Percentiles rank a stretch among this genome's conserved stretches.
phyloP scores from a whole-genome alignment of 805 yeast genomes.

The Hanseniaspora guilliermondii region DNA sequence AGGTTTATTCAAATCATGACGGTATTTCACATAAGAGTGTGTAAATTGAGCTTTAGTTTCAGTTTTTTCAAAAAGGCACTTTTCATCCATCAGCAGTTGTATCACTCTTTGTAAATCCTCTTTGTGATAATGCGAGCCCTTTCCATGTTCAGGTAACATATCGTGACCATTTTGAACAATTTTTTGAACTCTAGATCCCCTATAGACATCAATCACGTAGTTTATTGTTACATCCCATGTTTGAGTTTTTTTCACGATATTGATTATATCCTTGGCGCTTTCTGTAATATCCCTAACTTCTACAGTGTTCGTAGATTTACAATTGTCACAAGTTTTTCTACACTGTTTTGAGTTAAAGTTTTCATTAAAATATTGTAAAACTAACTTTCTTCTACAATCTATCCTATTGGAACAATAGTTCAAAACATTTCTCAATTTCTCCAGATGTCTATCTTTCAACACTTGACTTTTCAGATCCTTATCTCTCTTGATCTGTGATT shows the following conservation, averaged over 20 bases:
- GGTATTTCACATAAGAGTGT: conserved; percentile 50
- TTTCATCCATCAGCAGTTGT: conserved; percentile 58
- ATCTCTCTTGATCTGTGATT: conserved; percentile 67
- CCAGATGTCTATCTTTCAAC: conserved; percentile 64
- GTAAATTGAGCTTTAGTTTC: conserved; percentile 64
- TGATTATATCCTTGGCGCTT: conserved; percentile 45
- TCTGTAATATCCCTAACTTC: conserved; percentile 57
- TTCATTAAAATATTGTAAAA: conserved; percentile 83
- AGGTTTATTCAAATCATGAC: conserved; percentile 34
- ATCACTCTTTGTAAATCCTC: conserved; percentile 71
- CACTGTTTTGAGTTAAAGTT: conserved; percentile 56
- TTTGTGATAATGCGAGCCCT: conserved; percentile 51
- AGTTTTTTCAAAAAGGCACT: conserved; percentile 57
- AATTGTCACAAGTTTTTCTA: conserved; percentile 71
- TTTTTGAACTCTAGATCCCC: conserved; percentile 56
- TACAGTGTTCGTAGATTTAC: conserved; percentile 38
- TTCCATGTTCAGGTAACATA: conserved; percentile 49
- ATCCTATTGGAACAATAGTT: conserved; percentile 84
- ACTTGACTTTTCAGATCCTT: conserved; percentile 42
- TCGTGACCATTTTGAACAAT: conserved; percentile 54
- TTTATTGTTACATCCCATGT: conserved; percentile 55
- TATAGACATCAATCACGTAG: conserved; percentile 70
- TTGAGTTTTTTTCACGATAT: conserved; percentile 46
- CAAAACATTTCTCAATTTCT: conserved; percentile 68
- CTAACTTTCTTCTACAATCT: conserved; percentile 83